Percentiles rank a stretch among this genome's conserved stretches.
Evolutionary conservation across 2,329 filamentous ascomycete genomes (phyloP).

Genomic region (Aspergillus sclerotialis): DNA sequence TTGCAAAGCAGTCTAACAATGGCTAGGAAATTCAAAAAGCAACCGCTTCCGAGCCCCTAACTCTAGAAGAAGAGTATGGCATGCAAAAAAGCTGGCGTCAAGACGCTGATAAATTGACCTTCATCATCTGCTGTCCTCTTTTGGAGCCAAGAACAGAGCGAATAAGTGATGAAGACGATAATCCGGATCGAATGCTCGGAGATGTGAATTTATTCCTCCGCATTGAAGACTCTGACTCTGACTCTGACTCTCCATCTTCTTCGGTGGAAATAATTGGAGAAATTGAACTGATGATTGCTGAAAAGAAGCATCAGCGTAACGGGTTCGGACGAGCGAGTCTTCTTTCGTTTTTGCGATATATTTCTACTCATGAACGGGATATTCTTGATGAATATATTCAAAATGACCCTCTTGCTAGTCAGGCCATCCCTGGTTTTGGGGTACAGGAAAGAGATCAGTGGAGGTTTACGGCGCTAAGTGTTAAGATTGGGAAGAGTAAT

Average conservation of each 20-base stretch:
- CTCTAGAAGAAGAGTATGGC: slow-evolving; percentile 72
- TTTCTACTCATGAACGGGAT: slow-evolving; percentile 45
- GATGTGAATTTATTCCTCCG: slow-evolving; percentile 79
- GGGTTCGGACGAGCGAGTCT: slow-evolving; percentile 63
- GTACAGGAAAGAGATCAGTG: slow-evolving; percentile 3
- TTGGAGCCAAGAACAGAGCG: slow-evolving; percentile 1
- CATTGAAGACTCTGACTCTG: slow-evolving; percentile 23
- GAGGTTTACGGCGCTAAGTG: slow-evolving; percentile 43
- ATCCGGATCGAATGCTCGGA: slow-evolving; percentile 55
- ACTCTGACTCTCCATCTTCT: not conserved
- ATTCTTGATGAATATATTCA: slow-evolving; percentile 53
- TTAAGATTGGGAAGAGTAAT: slow-evolving; percentile 57
- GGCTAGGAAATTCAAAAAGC: slow-evolving; percentile 63
- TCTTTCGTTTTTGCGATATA: slow-evolving; percentile 61
- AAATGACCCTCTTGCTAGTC: slow-evolving; percentile 8
- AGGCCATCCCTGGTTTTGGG: too few species aligned
- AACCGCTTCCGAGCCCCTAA: slow-evolving; percentile 81
- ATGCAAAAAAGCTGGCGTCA: slow-evolving; percentile 86
- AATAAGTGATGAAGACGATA: slow-evolving; percentile 43
- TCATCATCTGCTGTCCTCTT: slow-evolving; percentile 66
- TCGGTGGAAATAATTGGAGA: slow-evolving; percentile 22
- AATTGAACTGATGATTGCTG: slow-evolving; percentile 11
- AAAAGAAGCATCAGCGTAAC: slow-evolving; percentile 44
- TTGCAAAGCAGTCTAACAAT: slow-evolving; percentile 14
- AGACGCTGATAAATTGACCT: slow-evolving; percentile 82